Evolutionary conservation across 2,329 filamentous ascomycete species (phyloP).

Genomic region (Sordariomycetes sp.): DNA sequence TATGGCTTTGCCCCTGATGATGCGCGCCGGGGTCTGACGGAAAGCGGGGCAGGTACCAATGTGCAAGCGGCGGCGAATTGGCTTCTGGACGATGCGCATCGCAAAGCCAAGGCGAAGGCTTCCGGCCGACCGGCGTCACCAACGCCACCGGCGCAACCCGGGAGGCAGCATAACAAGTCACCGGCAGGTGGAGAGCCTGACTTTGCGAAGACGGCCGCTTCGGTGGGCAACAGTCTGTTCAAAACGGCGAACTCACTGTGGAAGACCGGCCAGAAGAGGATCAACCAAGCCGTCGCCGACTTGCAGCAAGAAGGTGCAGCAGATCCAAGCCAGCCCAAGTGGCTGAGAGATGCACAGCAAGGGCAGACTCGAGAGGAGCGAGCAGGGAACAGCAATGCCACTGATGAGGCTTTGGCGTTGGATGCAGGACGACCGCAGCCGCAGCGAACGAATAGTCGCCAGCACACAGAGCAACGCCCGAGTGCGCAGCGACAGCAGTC

Average conservation of each 20-base stretch:
- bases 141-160: constrained; percentile 23
- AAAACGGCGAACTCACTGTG: constrained; percentile 93
- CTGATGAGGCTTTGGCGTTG: constrained; percentile 72
- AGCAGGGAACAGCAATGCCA: constrained; percentile 28
- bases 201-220: constrained; percentile 69
- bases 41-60: constrained; percentile 70
- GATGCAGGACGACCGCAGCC: constrained; percentile 53
- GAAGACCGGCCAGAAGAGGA: constrained; percentile 88
- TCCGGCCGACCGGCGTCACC: constrained; percentile 29
- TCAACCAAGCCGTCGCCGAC: constrained; percentile 86
- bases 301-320: constrained; percentile 58
- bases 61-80: constrained; percentile 82
- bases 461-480: constrained; percentile 10
- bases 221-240: constrained; percentile 74
- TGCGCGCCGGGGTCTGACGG: constrained; percentile 68
- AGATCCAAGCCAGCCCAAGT: constrained; percentile 78
- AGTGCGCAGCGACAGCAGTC: constrained; percentile 38
- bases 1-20: constrained; percentile 89
- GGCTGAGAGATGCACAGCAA: constrained; percentile 74
- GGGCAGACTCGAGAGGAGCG: constrained; percentile 4
- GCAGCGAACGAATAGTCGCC: constrained; percentile 5
- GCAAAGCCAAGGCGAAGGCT: constrained; percentile 67
- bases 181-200: constrained; percentile 56
- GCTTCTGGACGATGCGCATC: constrained; percentile 85
- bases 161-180: constrained; percentile 40